Base-by-base conservation (phyloP, 768 basidiomycete genomes). In the Dentipellis sp. region DNA sequence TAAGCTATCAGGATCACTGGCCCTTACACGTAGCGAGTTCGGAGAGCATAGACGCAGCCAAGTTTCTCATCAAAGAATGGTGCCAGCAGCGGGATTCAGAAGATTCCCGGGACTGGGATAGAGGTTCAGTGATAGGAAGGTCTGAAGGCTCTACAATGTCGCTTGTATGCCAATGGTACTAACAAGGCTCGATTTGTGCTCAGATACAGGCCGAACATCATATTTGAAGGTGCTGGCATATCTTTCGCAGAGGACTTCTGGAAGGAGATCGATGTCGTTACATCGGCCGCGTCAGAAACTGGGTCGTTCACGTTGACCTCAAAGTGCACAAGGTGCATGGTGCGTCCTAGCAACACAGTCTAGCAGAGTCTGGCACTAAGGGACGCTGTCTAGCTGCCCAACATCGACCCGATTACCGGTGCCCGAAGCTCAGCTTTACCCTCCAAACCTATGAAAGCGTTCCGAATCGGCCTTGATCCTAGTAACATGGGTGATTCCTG, bases 181-280 rank as follows among this genome's bases (percentile, higher is more conserved):
- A n/a, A n/a, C n/a, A n/a, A n/a, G n/a, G n/a, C n/a, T n/a, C n/a
- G n/a, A n/a, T n/a, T n/a, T n/a, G n/a, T n/a, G 23, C 4, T n/a
- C 23, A 88, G 88, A 63, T 91, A 88, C 71, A 72, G 88, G 51
- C 88, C 88, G 0, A 91, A 91, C 64, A 82, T 91, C 52, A 77
- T 90, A 7, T 66, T 90, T 60, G 71, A 71, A 54, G 88, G 88
- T 16, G 72, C 74, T 1, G 84, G 78, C 2, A 76, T 75, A 3
- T 78, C 88, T 4, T 91, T 88, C 65, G 77, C 80, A 10, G 88
- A 91, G 65, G 88, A 91, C 61, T 66, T 72, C 36, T 82, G 86
- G 78, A 78, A 80, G 57, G 80, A 82, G 65, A 77, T 90, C 39
- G 61, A 67, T 4, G 75, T 88, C 62, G 77, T 77, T 78, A 77